Base-by-base conservation (phyloP, 2,329 filamentous ascomycete species). In the Xylariales sp. region DNA sequence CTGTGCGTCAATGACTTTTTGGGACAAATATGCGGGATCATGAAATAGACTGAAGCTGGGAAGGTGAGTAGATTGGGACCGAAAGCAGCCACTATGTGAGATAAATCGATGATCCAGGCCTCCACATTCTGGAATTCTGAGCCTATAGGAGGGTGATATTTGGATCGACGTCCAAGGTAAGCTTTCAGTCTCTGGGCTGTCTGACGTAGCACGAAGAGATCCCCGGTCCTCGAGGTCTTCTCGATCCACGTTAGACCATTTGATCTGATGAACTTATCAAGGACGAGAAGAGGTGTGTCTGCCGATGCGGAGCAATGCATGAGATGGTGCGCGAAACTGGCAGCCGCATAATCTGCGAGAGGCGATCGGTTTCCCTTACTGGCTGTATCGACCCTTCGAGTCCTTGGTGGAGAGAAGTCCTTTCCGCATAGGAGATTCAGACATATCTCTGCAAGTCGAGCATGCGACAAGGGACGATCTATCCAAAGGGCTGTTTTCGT, bases 201-300 rank as follows among this genome's bases (percentile, higher is more conserved):
- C n/a, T n/a, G n/a, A 8, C 33, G 15, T 36, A 61, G 38, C 25
- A 19, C 31, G 7, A 50, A 48, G 4, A 58, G 39, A 38, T 55
- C 40, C 20, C 51, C 47, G 10, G 39, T 46, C 10, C 27, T 33
- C 3, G 52, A 54, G 5, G 60, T 33, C 10, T 37, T 39, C 31
- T 62, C 58, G 20, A 63, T 57, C 59, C 59, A 61, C 4, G 44
- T 44, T 4, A 59, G 43, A 9, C 57, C 42, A 35, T 56, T 59
- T 0, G 40, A 37, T n/a, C 44, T 48, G 10, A 62, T 41, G 35
- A 61, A 61, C 5, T 42, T 44, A 20, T 52, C 29, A 3, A 60
- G 5, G 5, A 47, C 42, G 3, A 41, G 8, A 2, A 59, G 34
- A 18, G 57, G 19, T 18, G 55, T 45, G 25, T 56, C 38, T 10